phyloP scores from a whole-genome alignment of 2,329 filamentous ascomycete genomes.

The Exserohilum rostratum region DNA sequence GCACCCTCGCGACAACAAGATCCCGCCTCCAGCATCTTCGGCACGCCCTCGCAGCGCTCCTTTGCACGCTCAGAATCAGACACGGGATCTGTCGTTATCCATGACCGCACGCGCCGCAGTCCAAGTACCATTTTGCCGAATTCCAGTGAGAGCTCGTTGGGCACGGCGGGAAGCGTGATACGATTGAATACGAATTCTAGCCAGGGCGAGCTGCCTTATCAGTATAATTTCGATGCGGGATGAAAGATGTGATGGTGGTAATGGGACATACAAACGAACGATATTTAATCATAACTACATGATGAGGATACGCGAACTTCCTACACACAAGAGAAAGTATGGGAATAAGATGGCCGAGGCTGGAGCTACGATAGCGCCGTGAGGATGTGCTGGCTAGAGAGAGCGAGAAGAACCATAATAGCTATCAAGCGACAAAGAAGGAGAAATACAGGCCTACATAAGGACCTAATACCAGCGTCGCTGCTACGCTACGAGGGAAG shows the following conservation, averaged over 20 bases:
- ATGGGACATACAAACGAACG: background rate
- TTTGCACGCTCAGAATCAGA: constrained; percentile 26
- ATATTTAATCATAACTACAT: background rate
- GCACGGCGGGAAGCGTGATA: constrained; percentile 33
- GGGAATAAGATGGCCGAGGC: too few species aligned
- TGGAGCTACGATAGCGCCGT: background rate
- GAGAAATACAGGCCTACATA: background rate
- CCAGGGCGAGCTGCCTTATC: constrained; percentile 42
- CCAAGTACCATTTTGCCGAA: constrained; percentile 40
- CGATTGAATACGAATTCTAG: constrained; percentile 32
- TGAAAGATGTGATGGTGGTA: background rate
- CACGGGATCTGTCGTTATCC: constrained; percentile 34
- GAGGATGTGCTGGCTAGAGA: background rate
- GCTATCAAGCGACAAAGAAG: background rate
- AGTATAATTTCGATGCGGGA: constrained; percentile 27
- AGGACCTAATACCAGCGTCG: background rate
- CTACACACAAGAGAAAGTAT: background rate
- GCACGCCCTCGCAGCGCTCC: constrained; percentile 34
- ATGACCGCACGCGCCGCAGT: constrained; percentile 25
- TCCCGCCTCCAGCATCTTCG: constrained; percentile 28
- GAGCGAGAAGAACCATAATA: background rate
- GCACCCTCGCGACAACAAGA: constrained; percentile 36
- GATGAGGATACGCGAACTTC: background rate
- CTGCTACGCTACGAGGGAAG: background rate
- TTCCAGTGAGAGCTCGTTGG: constrained; percentile 39